Evolutionary conservation across 108 stramenopile genomes (phyloP), one percentile per base, ranked within the genome.

Genomic region (Cyclotella sp.): DNA sequence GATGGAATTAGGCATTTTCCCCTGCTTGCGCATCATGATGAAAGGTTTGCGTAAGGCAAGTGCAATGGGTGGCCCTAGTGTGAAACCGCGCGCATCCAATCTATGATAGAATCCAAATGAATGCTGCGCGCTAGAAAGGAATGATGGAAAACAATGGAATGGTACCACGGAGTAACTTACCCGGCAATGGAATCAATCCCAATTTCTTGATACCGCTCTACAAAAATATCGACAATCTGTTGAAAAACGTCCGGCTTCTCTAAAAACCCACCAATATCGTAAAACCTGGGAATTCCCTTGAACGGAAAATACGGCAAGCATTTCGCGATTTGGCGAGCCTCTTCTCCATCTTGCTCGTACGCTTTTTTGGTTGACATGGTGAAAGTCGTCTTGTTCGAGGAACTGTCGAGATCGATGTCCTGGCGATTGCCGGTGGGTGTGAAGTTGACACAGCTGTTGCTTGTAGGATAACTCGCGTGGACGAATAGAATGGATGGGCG

Each of bases 1-100:
- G n/a, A 98, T 76, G 6, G 91, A 84, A 73, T 98, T 98, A 49
- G 98, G 98, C 94, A 99, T 97, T 88, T 99, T 99, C 9, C 98
- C 98, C 82, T 90, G 81, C 82, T 99, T 99, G 30, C 98, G 85
- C 78, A 98, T 95, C 98, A 99, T 99, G 75, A 98, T 89, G 86
- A 98, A 99, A 10, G 98, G 98, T 61, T 95, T 97, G 29, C 94
- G 87, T 65, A 99, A 73, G n/a, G 93, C 96, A 43, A 99, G 84
- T 10, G 98, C 98, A 62, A 99, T 87, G 40, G 98, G 98, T 21
- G 98, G 98, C 11, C 98, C 98, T 28, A 98, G 90, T 26, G 98
- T 81, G 78, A 99, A 99, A 9, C 98, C 97, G 10, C 97, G 91
- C 2, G 98, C 98, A 72, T 98, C 97, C 72, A 97, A 70, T 46